phyloP scores from a whole-genome alignment of 768 basidiomycete species.

The Terana coerulea region DNA sequence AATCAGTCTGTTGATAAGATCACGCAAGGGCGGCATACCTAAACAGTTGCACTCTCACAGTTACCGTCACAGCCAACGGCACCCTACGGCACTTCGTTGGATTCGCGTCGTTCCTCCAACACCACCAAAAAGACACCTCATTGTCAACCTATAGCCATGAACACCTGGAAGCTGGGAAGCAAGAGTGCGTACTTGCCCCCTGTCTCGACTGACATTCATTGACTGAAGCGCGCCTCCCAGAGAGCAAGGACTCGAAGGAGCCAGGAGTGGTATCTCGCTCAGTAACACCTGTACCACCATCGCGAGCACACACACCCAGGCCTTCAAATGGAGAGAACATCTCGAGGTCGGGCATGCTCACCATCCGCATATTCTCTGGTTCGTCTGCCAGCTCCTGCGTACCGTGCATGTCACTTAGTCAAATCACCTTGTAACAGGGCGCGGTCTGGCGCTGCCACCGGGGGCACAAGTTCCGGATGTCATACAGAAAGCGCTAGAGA shows the following conservation, averaged over 20 bases:
- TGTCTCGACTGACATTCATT: not conserved
- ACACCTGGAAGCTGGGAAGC: constrained; percentile 25
- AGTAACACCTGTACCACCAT: constrained; percentile 77
- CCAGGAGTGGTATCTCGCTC: constrained; percentile 73
- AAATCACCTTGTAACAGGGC: constrained; percentile 43
- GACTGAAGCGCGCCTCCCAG: constrained; percentile 35
- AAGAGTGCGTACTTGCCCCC: constrained; percentile 22
- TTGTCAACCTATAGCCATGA: not conserved
- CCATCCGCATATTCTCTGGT: constrained; percentile 95
- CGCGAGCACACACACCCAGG: constrained; percentile 76
- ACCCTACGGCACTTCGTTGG: not conserved
- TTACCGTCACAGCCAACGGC: constrained; percentile 7
- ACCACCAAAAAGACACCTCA: not conserved
- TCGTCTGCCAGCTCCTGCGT: constrained; percentile 21
- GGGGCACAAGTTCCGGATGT: constrained; percentile 79
- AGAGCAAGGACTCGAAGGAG: constrained; percentile 67
- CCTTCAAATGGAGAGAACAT: constrained; percentile 34
- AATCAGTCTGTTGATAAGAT: constrained; percentile 14
- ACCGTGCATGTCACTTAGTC: not conserved
- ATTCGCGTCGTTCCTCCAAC: not conserved
- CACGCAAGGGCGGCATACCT: constrained; percentile 7
- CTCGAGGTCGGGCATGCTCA: constrained; percentile 87
- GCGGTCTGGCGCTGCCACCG: constrained; percentile 76
- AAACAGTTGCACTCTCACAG: constrained; percentile 9
- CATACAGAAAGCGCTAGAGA: constrained; percentile 77